Evolutionary conservation across 139 green algal species (phyloP), one percentile per base, ranked within the genome.

Genomic region (Micromonas commoda): DNA sequence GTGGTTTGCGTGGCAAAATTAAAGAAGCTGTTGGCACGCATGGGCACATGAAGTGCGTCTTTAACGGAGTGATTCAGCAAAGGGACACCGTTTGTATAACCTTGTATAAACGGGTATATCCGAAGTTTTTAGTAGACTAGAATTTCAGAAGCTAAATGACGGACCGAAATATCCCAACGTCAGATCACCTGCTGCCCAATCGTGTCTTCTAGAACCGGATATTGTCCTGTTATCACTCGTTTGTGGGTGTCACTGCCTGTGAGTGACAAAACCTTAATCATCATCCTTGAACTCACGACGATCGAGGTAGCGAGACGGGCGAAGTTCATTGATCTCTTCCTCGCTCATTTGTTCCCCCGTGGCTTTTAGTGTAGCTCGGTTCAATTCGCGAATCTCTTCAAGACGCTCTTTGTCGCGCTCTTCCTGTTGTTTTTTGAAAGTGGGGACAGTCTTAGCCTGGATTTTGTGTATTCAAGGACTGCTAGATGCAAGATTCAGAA

Each of bases 51-150:
- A 99, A 99, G 87, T 91, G 86, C 71, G 80, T 96, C 2, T 98
- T 98, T 70, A 94, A 98, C 73, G 88, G 85, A 0, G 82, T 86
- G 0, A 82, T 98, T n/a, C 81, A 88, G 78, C 95, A 99, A 88
- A 80, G 87, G 19, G 95, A 99, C 83, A 86, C 89, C 0, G 89
- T 98, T 64, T 97, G 93, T 85, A 89, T 94, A 71, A 87, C 79
- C n/a, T 85, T 99, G n/a, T 98, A 96, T 87, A 99, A 99, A 85
- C 85, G 95, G 0, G 86, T 91, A 0, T 98, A 90, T 71, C 95
- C 95, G 28, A 91, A 89, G 65, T 61, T 75, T 9, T 5, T 33
- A 73, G 31, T 24, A 51, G 28, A 53, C 0, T 53, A 63, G 52
- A 63, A 63, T 19, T 68, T 35, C n/a, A 32, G 13, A 68, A 24